Evolutionary conservation across 2,329 filamentous ascomycete species (phyloP), one percentile per base, ranked within the genome.

Genomic region (Colletotrichum salicis): DNA sequence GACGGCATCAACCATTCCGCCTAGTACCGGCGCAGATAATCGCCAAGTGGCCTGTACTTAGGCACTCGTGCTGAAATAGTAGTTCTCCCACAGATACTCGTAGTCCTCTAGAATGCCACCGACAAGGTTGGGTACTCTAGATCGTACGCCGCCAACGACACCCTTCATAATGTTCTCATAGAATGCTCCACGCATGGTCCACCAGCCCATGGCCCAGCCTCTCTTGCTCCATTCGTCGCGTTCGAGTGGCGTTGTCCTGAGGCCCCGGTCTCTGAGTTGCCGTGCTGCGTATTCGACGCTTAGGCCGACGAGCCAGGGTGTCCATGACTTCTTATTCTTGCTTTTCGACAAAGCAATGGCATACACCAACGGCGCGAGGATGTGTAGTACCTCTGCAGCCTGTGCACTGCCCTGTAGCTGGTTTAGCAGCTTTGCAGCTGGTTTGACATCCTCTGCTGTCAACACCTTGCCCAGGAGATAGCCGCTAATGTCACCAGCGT

Each of bases 71-170:
- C 88, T 90, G 82, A 98, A 99, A 83, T 98, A 97, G 82, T 98
- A 98, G 77, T 97, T 95, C 83, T 98, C 95, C 96, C 96, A 99
- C 37, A 99, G 86, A 80, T 97, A 98, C 82, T 97, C 94, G 80
- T 99, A 99, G 81, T 99, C 96, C 80, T 98, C 95, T 74, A 98
- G 83, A 57, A 99, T 92, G 69, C 93, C 94, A 10, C 92, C 93
- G 29, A 97, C 86, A 79, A 99, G 89, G 75, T 93, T 91, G 58
- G 97, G 89, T 81, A 97, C 86, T 64, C 93, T 91, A 78, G 92
- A 92, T 75, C 90, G 91, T 75, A 97, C 88, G 77, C 91, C 92
- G 35, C 86, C 86, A 8, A 96, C 91, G 15, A 96, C 82, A 5
- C 90, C 89, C 82, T 93, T 94, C 59, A 94, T 97, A 72, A 98